Evolutionary conservation across 208 protist genomes (phyloP), one percentile per base, ranked within the genome.

Genomic region (Novymonas esmeraldas): DNA sequence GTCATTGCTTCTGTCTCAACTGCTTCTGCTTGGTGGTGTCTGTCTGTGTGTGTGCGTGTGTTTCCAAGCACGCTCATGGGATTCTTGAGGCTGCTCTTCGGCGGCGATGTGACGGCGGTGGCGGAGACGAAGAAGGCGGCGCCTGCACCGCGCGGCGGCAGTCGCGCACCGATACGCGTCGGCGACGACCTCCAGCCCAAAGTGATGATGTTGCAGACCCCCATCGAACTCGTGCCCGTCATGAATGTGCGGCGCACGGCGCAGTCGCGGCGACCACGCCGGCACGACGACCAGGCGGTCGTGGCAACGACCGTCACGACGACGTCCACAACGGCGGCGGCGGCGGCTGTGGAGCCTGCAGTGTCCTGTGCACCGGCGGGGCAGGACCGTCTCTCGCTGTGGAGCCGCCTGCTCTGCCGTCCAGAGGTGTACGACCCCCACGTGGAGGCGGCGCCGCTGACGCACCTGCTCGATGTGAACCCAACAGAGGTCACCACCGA

Each of bases 351-450:
- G n/a, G n/a, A n/a, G n/a, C n/a, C n/a, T n/a, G n/a, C n/a, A n/a
- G n/a, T n/a, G n/a, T n/a, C n/a, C n/a, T n/a, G n/a, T n/a, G n/a
- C n/a, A n/a, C 49, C 64, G 5, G 38, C 31, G 22, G 48, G 39
- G 0, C 56, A 36, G 1, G 65, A 72, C 31, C 61, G 26, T 1
- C 61, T 70, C 3, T 63, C 73, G 5, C 58, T 87, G 16, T 84
- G 76, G 77, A 76, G 57, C 41, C 76, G 73, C 14, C 68, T 87
- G 45, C 66, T 87, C 20, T 87, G 82, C 39, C 68, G 61, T 20
- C 74, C 82, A 6, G 82, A 87, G 58, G 70, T 87, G 51, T 76
- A 70, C 46, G 77, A 83, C 61, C 64, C 67, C 14, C 29, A 65
- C 44, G 46, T 73, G 20, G 73, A 83, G 66, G 68, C 72, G 11